Conservation (phyloP, 2,329 filamentous ascomycete genomes). For the Daldinia eschscholtzii region DNA sequence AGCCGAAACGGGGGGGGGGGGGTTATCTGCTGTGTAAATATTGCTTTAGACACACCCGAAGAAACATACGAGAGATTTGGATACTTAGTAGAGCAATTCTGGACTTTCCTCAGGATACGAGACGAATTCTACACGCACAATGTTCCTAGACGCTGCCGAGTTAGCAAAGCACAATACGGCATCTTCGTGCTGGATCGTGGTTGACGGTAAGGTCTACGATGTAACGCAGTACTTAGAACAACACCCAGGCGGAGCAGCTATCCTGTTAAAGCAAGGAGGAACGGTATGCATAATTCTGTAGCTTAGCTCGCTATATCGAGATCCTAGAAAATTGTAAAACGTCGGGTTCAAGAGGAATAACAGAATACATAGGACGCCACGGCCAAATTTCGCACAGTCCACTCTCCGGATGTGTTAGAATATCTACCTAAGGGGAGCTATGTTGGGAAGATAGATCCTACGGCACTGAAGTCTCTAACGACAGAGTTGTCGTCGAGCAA, state of each 20-base stretch:
- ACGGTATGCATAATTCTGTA: conserved; percentile 44
- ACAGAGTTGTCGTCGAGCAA: conserved; percentile 25
- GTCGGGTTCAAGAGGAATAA: neutral
- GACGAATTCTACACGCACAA: conserved; percentile 20
- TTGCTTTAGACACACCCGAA: neutral
- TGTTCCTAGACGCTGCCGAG: conserved; percentile 50
- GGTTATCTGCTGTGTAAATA: conserved; percentile 13
- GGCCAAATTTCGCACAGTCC: conserved; percentile 51
- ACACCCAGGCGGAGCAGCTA: conserved; percentile 52
- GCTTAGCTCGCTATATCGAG: neutral
- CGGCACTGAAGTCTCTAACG: conserved; percentile 43
- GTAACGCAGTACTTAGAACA: conserved; percentile 54
- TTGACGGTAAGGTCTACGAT: conserved; percentile 54
- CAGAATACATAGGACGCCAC: conserved; percentile 50
- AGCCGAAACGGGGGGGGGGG: conserved; percentile 10
- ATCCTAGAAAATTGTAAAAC: neutral
- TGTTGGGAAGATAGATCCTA: conserved; percentile 48
- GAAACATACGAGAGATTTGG: neutral
- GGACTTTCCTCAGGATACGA: neutral
- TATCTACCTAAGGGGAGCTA: conserved; percentile 51
- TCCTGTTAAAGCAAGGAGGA: conserved; percentile 51
- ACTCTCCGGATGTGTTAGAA: conserved; percentile 49
- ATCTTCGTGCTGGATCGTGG: conserved; percentile 56
- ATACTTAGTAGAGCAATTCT: neutral
- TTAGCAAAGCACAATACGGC: conserved; percentile 53